Conservation (phyloP, 1,139 yeast genomes). For the Kodamaea plutei region DNA sequence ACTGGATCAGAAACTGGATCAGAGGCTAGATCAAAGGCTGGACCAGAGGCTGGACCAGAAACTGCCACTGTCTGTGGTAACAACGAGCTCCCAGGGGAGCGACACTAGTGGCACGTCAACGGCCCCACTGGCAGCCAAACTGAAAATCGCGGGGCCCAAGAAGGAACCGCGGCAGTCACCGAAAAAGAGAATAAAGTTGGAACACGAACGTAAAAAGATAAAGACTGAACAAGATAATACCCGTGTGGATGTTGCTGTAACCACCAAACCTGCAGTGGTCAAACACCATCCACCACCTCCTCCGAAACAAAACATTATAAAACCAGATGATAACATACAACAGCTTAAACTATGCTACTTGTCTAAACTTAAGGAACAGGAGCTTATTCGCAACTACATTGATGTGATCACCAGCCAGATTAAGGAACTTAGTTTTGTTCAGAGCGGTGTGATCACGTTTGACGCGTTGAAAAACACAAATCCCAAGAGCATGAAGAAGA, state of each 20-base stretch:
- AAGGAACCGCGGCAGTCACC: constrained; percentile 4
- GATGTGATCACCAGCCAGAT: constrained; percentile 44
- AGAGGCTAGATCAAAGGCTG: background rate
- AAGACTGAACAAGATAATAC: background rate
- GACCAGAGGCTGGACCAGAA: no score
- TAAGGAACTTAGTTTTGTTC: constrained; percentile 43
- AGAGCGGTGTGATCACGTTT: constrained; percentile 44
- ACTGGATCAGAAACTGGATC: background rate
- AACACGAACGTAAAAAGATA: constrained; percentile 4
- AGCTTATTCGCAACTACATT: constrained; percentile 40
- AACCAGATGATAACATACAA: constrained; percentile 13
- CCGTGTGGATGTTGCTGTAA: no score
- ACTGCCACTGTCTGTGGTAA: no score
- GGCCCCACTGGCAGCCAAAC: background rate
- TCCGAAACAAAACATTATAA: constrained; percentile 11
- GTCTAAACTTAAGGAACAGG: constrained; percentile 43
- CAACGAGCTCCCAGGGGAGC: no score
- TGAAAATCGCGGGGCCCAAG: background rate
- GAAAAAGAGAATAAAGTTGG: constrained; percentile 12
- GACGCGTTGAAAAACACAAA: constrained; percentile 31
- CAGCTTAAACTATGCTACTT: constrained; percentile 32
- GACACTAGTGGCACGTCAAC: background rate
- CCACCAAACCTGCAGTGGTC: no score
- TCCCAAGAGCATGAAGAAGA: constrained; percentile 3
- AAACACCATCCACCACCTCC: constrained; percentile 14